phyloP scores from a whole-genome alignment of 2,329 filamentous ascomycete genomes.

The Hirsutella thompsonii region DNA sequence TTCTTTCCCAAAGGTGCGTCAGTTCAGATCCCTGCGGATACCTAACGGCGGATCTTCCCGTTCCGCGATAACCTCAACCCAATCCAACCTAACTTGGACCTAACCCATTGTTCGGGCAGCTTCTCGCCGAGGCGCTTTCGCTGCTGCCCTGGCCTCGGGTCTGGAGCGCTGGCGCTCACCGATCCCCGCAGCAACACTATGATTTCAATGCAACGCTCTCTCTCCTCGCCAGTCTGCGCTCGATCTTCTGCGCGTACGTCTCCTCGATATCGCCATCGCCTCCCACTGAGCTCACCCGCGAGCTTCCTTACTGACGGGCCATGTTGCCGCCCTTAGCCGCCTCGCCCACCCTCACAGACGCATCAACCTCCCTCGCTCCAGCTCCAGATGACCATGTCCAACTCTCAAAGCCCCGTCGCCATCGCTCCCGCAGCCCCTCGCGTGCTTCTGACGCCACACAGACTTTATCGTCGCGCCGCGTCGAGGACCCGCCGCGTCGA shows the following conservation, averaged over 20 bases:
- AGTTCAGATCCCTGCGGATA: not conserved
- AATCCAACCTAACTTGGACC: constrained; percentile 1
- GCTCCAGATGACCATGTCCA: constrained; percentile 38
- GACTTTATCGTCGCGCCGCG: constrained; percentile 27
- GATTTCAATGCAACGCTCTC: constrained; percentile 49
- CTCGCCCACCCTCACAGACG: constrained; percentile 17
- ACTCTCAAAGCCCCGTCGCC: constrained; percentile 34
- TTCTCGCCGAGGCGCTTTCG: constrained; percentile 13
- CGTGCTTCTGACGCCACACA: constrained; percentile 32
- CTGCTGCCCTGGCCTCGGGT: not conserved
- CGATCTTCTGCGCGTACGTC: constrained; percentile 48
- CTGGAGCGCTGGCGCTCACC: constrained; percentile 13
- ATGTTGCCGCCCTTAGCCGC: constrained; percentile 14
- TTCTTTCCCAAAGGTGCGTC: not conserved
- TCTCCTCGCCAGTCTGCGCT: constrained; percentile 48
- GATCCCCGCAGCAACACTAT: constrained; percentile 34
- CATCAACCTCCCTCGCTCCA: constrained; percentile 42
- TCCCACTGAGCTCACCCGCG: constrained; percentile 2
- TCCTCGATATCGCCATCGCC: constrained; percentile 4
- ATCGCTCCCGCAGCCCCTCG: constrained; percentile 41
- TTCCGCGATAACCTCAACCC: not conserved
- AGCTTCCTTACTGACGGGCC: constrained; percentile 15
- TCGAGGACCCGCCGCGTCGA: constrained; percentile 28
- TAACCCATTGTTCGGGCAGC: constrained; percentile 8
- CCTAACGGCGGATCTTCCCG: not conserved